Evolutionary conservation across 495 filamentous ascomycete species (phyloP).

Genomic region (Hamigera avellanea): DNA sequence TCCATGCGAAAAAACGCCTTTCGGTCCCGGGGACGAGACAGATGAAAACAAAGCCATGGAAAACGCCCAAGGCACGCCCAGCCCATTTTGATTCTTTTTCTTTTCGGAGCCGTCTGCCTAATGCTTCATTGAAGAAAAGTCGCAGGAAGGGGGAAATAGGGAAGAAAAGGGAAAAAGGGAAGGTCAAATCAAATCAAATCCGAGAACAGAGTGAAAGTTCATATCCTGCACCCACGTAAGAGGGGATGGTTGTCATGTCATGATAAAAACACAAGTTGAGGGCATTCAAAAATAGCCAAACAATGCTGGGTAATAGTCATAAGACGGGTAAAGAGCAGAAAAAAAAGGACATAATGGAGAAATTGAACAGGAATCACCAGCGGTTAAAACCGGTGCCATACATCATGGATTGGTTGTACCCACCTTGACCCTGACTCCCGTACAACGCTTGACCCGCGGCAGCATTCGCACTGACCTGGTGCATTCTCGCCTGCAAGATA

Average conservation of each 20-base stretch:
- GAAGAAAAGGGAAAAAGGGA: conserved; percentile 19
- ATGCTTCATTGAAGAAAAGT: conserved; percentile 19
- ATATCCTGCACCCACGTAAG: conserved; percentile 16
- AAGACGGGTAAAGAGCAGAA: conserved; percentile 3
- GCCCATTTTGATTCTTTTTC: conserved; percentile 16
- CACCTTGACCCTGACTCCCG: conserved; percentile 92
- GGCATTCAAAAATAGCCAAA: not conserved
- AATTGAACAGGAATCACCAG: conserved; percentile 48
- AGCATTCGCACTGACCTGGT: conserved; percentile 62
- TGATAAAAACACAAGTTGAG: conserved; percentile 12
- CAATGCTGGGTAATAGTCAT: conserved; percentile 7
- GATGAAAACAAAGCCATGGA: conserved; percentile 17
- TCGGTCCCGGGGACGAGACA: conserved; percentile 6
- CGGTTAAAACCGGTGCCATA: conserved; percentile 62
- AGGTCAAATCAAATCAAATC: conserved; percentile 7
- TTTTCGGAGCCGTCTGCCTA: conserved; percentile 23
- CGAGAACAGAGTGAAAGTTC: conserved; percentile 12
- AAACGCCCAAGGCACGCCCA: conserved; percentile 28
- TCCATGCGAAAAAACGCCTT: conserved; percentile 25
- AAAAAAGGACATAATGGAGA: conserved; percentile 12
- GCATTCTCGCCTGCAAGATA: conserved; percentile 96
- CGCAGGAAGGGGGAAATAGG: conserved; percentile 9
- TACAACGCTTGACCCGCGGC: conserved; percentile 73
- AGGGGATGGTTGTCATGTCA: conserved; percentile 26
- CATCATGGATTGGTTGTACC: conserved; percentile 83